Evolutionary conservation across 208 protist species (phyloP), one percentile per base, ranked within the genome.

Genomic region (Wallacemonas rigidus): DNA sequence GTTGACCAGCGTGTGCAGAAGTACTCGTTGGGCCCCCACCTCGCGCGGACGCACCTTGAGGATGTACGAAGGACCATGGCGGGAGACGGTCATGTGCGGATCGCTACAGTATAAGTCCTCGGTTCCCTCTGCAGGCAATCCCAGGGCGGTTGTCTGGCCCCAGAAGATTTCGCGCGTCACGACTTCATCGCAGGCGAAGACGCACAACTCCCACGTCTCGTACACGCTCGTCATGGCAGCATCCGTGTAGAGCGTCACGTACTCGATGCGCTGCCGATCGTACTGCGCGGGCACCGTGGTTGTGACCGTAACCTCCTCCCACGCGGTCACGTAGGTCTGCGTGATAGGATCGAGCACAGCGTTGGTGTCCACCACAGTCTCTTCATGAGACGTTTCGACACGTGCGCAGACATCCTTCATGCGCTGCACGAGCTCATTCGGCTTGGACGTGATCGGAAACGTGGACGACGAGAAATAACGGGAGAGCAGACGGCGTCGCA

Each of bases 201-300:
- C 62, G 71, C 81, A 92, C 17, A 96, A 57, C 75, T 96, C 89
- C 90, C 92, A 96, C 38, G 85, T 91, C 75, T 96, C 89, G 73
- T 88, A 86, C 38, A 93, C 84, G 67, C 86, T 72, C 17, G 79
- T 94, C 85, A 86, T 87, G 17, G 75, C 78, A 6, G 75, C 80
- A 69, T 96, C 89, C 61, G 81, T 72, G 81, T 88, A 96, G 39
- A 96, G 76, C 17, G 88, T 92, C 9, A 95, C 61, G 74, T 93
- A 95, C 82, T 95, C 89, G 45, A 88, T 75, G 54, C 89, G 88
- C 70, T 93, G 87, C 40, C 58, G 65, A 1, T 69, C 76, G 15
- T 60, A 6, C 43, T 85, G 75, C 11, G 17, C 39, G 50, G 92
- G 92, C 39, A 94, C 82, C 8, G 61, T 81, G 9, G 88, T 91